Base-by-base conservation (phyloP, 495 filamentous ascomycete species). In the Aspergillus campestris region DNA sequence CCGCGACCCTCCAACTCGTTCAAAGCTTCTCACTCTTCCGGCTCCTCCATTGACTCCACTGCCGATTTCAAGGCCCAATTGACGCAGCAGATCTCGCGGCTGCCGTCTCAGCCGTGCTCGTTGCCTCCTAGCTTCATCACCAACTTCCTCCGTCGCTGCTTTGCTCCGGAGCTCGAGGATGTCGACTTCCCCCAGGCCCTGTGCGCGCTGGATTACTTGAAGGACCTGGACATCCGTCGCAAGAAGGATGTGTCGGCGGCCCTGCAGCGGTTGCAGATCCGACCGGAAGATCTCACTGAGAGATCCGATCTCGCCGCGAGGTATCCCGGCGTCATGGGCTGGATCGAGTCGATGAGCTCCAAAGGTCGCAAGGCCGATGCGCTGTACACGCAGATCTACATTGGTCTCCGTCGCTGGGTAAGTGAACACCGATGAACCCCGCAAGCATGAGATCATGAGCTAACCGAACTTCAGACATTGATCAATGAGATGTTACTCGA, bases 131-230 rank as follows among this genome's bases (percentile, higher is more conserved):
- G 66, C 50, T 88, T 87, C 56, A 70, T 86, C 32, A 79, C 74
- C 13, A 75, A 70, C 1, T 88, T 86, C 59, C 65, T 86, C 34
- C 71, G 76, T 42, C 72, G 75, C 47, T 79, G 72, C 57, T 87
- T 87, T 60, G 67, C 76, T 13, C 43, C 61, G 4, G 68, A 78
- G 24, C 52, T 87, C 4, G 64, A 71, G 37, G 51, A 69, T 14
- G 81, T 87, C 48, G 83, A 86, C 60, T 87, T 88, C 51, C 75
- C 81, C 12, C 83, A 87, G 58, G 79, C 83, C 12, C 63, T 88
- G 44, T 81, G 81, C 7, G 82, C 77, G 13, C 60, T 88, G 47
- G 84, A 88, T 59, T 88, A 87, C 56, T 67, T 86, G 36, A 79
- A 74, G 46, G 81, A 85, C 45, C 62, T 88, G 15, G 81, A 88